phyloP scores from a whole-genome alignment of 768 basidiomycete species.

The Suillus bovinus region DNA sequence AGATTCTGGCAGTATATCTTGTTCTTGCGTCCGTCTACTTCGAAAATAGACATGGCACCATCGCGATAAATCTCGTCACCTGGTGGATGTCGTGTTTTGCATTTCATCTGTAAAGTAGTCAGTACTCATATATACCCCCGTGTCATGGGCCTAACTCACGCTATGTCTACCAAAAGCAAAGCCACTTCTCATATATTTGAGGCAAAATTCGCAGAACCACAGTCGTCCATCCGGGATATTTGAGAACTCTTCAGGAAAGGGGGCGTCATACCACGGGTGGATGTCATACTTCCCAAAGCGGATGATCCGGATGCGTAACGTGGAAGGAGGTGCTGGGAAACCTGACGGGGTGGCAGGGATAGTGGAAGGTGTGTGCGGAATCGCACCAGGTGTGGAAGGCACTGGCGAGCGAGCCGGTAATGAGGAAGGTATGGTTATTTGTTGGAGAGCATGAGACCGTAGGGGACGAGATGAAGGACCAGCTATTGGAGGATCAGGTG shows the following conservation, averaged over 20 bases:
- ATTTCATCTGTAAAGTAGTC: conserved; percentile 70
- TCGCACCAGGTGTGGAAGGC: conserved; percentile 37
- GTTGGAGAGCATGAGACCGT: conserved; percentile 54
- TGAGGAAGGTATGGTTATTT: conserved; percentile 31
- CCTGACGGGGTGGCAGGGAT: conserved; percentile 31
- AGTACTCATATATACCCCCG: conserved; percentile 13
- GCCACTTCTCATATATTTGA: conserved; percentile 96
- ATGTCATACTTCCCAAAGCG: conserved; percentile 92
- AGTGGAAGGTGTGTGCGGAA: conserved; percentile 35
- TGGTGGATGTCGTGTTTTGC: conserved; percentile 92
- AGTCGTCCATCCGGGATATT: conserved; percentile 87
- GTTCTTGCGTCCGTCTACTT: conserved; percentile 97
- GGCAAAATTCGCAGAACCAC: conserved; percentile 97
- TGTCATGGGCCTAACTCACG: conserved; percentile 44
- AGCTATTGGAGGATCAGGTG: conserved; percentile 41
- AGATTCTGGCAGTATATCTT: conserved; percentile 99
- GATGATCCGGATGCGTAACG: conserved; percentile 79
- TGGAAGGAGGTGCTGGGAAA: conserved; percentile 31
- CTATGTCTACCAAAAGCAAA: conserved; percentile 86
- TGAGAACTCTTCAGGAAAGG: conserved; percentile 97
- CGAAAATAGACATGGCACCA: conserved; percentile 85
- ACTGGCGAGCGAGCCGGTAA: conserved; percentile 35
- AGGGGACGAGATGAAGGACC: conserved; percentile 63
- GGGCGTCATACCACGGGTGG: conserved; percentile 98
- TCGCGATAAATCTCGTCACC: conserved; percentile 99